Evolutionary conservation across 2,329 filamentous ascomycete species (phyloP), one percentile per base, ranked within the genome.

Genomic region (Geoglossum cookeanum): DNA sequence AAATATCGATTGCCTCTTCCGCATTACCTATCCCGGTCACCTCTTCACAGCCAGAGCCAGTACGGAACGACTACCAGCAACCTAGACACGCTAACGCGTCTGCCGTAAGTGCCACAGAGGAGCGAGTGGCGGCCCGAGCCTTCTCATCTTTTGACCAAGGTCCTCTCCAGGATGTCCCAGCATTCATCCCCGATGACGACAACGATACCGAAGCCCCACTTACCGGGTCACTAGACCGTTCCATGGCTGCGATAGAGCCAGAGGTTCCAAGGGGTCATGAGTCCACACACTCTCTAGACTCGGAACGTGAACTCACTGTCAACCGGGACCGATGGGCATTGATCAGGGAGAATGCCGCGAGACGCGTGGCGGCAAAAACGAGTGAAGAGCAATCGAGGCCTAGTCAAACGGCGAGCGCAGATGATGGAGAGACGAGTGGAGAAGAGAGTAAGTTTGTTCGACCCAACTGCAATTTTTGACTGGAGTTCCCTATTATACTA

Each of bases 291-390:
- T 37, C 49, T 17, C 3, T 37, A 17, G 32, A 53, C 1, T n/a
- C n/a, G n/a, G 49, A 53, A 11, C 22, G 63, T 65, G 37, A 57
- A 39, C 4, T 48, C 22, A 4, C 39, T 15, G 27, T 44, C 9
- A 17, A 56, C 17, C 76, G 85, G 61, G 90, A 96, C 67, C 83
- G 91, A 57, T 98, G 92, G 92, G 91, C 91, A 0, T 88, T 94
- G 70, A 96, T 97, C 63, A 81, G 90, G 62, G 91, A 90, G 75
- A 96, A 96, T 65, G 92, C 92, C 9, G 89, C 89, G 3, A 85
- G 92, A 60, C 79, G 89, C 59, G 86, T 85, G 39, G 75, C 79
- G 5, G 77, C 76, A 57, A 77, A 81, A 60, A 74, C 79, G 48
- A 81, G 78, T 57, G 84, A 88, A 62, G 81, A 86, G 64, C 78